Base-by-base conservation (phyloP, 2,329 filamentous ascomycete species). In the Aspergillus niger region DNA sequence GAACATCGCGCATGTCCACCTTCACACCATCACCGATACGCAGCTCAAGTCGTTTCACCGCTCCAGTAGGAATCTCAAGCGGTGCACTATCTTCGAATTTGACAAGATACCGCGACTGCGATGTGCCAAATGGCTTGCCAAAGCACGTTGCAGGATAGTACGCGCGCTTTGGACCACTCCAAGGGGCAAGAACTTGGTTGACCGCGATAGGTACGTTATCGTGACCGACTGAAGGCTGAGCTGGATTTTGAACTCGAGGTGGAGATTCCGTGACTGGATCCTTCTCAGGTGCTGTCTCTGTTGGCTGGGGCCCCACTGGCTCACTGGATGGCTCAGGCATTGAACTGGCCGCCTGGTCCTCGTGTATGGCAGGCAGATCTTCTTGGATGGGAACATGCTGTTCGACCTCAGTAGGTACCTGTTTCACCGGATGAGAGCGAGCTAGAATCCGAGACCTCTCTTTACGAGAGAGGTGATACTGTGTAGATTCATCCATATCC, bases 111-210 rank as follows among this genome's bases (percentile, higher is more conserved):
- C 79, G 79, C 39, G 67, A 67, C 54, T 80, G 74, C 0, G 72
- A 67, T 10, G 74, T 70, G 2, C 72, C 68, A 48, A 76, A 70
- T 20, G 80, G 74, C 15, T 73, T 74, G 2, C 81, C 82, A 36
- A 86, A 70, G 65, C 82, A 88, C n/a, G 81, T 85, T 8, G 83
- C 86, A 51, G 86, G 85, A 68, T 86, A 87, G 69, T 83, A 88
- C n/a, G 76, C 79, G 56, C 80, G 80, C 51, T 77, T 81, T n/a
- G 77, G 77, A 20, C 82, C 81, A 64, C 81, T 85, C 80, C 86
- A 89, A 28, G 79, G 77, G 7, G 86, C 85, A 63, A 88, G 80
- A 0, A 88, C 80, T 62, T 86, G 80, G 57, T 83, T 82, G 5
- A 81, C 80, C 11, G 79, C 76, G 24, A 80, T 65, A 8, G 76